Conservation (phyloP, 768 basidiomycete genomes). For the Candolleomyces eurysporus region DNA sequence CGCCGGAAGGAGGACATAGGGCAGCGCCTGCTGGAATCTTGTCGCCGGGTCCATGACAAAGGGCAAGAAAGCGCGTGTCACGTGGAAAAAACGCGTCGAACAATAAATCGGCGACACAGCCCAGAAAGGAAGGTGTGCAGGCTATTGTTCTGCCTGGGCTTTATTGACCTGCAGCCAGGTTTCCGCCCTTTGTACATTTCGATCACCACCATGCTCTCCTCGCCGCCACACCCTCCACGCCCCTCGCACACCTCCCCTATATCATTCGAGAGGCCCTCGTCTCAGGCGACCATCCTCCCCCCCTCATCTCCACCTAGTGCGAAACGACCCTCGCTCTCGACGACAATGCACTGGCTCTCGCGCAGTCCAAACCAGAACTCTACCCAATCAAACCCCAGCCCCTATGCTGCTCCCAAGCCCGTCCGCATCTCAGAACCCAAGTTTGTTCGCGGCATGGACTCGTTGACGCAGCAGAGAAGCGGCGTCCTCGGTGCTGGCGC, state of each 20-base stretch:
- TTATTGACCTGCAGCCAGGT: neutral
- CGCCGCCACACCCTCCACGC: conserved; percentile 26
- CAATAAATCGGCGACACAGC: conserved; percentile 12
- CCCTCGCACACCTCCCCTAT: conserved; percentile 10
- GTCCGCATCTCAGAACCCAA: conserved; percentile 43
- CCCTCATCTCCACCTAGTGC: conserved; percentile 20
- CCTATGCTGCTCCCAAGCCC: conserved; percentile 34
- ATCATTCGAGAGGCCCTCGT: conserved; percentile 17
- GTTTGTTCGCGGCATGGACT: conserved; percentile 38
- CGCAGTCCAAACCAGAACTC: conserved; percentile 27
- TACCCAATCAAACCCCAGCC: conserved; percentile 21
- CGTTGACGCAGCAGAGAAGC: conserved; percentile 36
- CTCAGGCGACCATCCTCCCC: conserved; percentile 19
- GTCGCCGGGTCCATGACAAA: conserved; percentile 30
- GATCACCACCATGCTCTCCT: conserved; percentile 16
- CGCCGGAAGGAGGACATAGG: conserved; percentile 45
- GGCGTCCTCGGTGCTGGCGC: conserved; percentile 70
- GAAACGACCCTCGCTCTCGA: conserved; percentile 38
- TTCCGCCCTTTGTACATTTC: conserved; percentile 9
- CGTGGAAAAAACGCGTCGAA: neutral
- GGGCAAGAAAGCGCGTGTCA: conserved; percentile 1
- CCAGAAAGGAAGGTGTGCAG: conserved; percentile 12
- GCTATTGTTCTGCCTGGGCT: conserved; percentile 15
- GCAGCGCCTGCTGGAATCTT: conserved; percentile 47
- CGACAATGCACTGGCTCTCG: conserved; percentile 53